Conservation (phyloP, 148 eudicot genomes). For the Chenopodium album region DNA sequence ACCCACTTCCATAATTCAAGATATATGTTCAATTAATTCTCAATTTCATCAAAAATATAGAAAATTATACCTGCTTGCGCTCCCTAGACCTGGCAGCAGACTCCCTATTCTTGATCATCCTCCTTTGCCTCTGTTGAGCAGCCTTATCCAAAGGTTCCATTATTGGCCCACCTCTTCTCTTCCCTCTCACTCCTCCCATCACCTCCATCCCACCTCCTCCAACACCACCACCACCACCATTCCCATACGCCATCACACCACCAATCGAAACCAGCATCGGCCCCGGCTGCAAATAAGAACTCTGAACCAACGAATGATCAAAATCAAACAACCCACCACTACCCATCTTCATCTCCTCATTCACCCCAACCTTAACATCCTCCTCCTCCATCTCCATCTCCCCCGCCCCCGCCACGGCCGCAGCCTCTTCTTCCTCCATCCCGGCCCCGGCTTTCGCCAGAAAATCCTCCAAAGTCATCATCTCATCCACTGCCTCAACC, state of each 20-base stretch:
- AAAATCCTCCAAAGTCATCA: conserved; percentile 93
- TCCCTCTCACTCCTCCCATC: conserved; percentile 46
- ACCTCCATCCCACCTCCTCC: conserved; percentile 35
- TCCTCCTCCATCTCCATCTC: conserved; percentile 27
- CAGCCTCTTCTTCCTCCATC: conserved; percentile 36
- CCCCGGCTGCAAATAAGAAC: conserved; percentile 11
- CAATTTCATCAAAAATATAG: background rate
- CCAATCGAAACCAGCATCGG: background rate
- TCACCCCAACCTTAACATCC: conserved; percentile 33
- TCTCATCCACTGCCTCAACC: conserved; percentile 49
- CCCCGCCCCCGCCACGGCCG: conserved; percentile 19
- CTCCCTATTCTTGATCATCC: conserved; percentile 96
- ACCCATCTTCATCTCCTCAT: conserved; percentile 11
- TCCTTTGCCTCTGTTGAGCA: conserved; percentile 74
- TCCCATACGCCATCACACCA: conserved; percentile 15
- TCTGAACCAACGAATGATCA: conserved; percentile 32
- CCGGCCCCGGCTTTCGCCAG: conserved; percentile 60
- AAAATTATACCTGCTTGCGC: conserved; percentile 70
- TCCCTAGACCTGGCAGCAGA: conserved; percentile 91
- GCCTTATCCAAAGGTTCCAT: conserved; percentile 71
- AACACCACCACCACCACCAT: conserved; percentile 18
- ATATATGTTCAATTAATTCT: background rate
- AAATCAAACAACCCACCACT: conserved; percentile 37
- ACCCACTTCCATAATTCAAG: background rate
- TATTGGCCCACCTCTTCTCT: conserved; percentile 46